These are phyloP conservation scores for Mentha longifolia DNA, from an alignment of 257 asterid genomes.

Conservation along the genomic window DNA sequence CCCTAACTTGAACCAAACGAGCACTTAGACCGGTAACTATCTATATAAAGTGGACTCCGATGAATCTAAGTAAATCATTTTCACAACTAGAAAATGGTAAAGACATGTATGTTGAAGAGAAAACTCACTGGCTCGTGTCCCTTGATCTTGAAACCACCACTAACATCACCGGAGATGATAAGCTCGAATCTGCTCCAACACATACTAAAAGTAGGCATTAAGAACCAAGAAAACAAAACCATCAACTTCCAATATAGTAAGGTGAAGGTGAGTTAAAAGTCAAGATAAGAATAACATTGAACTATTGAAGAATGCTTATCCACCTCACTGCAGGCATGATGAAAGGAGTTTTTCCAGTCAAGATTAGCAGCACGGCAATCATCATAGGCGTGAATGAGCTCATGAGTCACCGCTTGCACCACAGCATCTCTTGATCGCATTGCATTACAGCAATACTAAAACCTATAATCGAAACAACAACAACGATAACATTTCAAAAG, in stretches of 20 bases:
- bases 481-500: neutral
- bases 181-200: constrained; percentile 68
- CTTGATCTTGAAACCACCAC: constrained; percentile 48
- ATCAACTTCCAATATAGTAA: neutral
- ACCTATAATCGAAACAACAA: constrained; percentile 44
- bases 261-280: neutral
- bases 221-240: neutral
- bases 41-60: too few relatives aligned
- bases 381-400: constrained; percentile 93
- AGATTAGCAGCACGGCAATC: constrained; percentile 83
- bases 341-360: constrained; percentile 80
- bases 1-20: too few relatives aligned
- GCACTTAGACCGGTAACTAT: too few relatives aligned
- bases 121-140: constrained; percentile 81
- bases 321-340: constrained; percentile 95
- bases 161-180: constrained; percentile 86
- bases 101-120: neutral
- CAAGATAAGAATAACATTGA: neutral
- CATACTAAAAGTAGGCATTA: too few relatives aligned
- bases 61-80: too few relatives aligned
- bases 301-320: too few relatives aligned
- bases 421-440: constrained; percentile 67
- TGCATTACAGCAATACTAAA: constrained; percentile 63
- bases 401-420: constrained; percentile 81
- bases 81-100: neutral